Evolutionary conservation across 768 basidiomycete species (phyloP), one percentile per base, ranked within the genome.

Genomic region (Boletus sp.): DNA sequence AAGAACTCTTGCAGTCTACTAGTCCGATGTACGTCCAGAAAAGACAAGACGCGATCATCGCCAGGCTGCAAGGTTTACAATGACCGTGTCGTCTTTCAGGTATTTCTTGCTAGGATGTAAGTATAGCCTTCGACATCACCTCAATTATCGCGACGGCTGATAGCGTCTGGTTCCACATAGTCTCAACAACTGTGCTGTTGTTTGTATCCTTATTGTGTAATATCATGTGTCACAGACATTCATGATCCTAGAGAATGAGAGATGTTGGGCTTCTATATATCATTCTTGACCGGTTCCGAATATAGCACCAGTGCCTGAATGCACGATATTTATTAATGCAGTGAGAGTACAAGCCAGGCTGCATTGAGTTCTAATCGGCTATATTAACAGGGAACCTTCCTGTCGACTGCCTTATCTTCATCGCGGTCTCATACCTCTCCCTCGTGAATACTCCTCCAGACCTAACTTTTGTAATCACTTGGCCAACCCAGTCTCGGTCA

Each of bases 401-500:
- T 9, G 52, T 37, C 2, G 52, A 54, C 56, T 69, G 67, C 60
- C 81, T 71, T 53, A 73, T 73, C 66, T 67, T 62, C 59, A 89
- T 62, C 10, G 78, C 78, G 3, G 71, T 71, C 70, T 80, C 76
- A 61, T 89, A 89, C 69, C 78, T 76, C 48, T 80, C 75, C 49
- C 83, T 77, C 18, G 85, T 84, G 66, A 87, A 89, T 28, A 78
- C 69, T 18, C 68, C 65, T 18, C 70, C 75, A 32, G 63, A 58
- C 50, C 88, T 80, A 40, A 83, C 85, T 50, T 76, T 78, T 50
- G 61, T 55, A 33, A 89, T 81, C 51, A 79, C 59, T n/a, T 65
- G 69, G 32, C 76, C 73, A 39, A 90, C 76, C 79, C 81, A 85
- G 28, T 71, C 65, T 59, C 87, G 76, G 59, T 87, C 85, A 57